A percentile compares a stretch with the other conserved stretches of the same genome.
Conservation (phyloP, 2,329 filamentous ascomycete genomes). For the Seiridium cupressi region DNA sequence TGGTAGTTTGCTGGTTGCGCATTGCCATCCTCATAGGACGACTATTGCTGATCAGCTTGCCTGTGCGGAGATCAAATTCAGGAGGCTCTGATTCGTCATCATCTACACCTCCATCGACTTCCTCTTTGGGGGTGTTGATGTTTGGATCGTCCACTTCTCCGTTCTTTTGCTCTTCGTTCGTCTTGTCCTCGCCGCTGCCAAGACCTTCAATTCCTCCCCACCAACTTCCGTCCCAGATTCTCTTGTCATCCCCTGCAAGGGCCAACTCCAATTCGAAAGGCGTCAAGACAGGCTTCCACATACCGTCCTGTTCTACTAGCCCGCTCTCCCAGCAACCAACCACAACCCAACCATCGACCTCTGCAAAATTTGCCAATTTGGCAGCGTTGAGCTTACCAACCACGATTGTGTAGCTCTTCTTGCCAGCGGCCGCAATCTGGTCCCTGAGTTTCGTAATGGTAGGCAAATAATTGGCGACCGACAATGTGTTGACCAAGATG, state of each 20-base stretch:
- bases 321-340: conserved; percentile 98
- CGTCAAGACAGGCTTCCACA: conserved; percentile 89
- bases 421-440: conserved; percentile 75
- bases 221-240: conserved; percentile 88
- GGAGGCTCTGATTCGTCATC: conserved; percentile 76
- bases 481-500: conserved; percentile 93
- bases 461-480: conserved; percentile 83
- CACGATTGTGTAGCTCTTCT: conserved; percentile 95
- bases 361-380: conserved; percentile 94
- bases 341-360: conserved; percentile 95
- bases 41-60: conserved; percentile 75
- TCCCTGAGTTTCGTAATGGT: conserved; percentile 73
- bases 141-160: conserved; percentile 14
- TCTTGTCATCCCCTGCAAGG: conserved; percentile 69
- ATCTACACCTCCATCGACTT: conserved; percentile 44
- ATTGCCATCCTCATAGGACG: conserved; percentile 64
- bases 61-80: conserved; percentile 89
- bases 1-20: conserved; percentile 15
- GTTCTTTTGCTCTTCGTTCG: conserved; percentile 13
- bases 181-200: conserved; percentile 36
- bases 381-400: conserved; percentile 95
- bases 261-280: conserved; percentile 87
- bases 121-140: conserved; percentile 14
- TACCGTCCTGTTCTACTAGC: conserved; percentile 82
- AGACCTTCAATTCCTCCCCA: conserved; percentile 79